phyloP scores from a whole-genome alignment of 2,329 filamentous ascomycete species.

The Fusarium nygamai region DNA sequence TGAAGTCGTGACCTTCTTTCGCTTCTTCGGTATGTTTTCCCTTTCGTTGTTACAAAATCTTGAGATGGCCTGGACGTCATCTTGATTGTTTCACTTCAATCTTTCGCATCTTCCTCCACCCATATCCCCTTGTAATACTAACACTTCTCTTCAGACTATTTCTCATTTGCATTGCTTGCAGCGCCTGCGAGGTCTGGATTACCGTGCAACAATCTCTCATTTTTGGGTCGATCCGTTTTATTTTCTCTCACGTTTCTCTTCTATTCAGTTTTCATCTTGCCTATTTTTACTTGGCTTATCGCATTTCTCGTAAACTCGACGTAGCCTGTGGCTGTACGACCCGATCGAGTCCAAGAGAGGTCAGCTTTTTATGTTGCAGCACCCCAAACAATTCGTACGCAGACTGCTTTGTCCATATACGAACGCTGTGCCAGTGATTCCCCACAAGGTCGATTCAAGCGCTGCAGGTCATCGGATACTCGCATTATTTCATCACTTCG shows the following conservation, averaged over 20 bases:
- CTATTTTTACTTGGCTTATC: conserved; percentile 5
- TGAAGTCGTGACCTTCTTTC: conserved; percentile 16
- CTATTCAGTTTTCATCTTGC: conserved; percentile 12
- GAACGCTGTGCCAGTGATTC: conserved; percentile 27
- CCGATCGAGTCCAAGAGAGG: conserved; percentile 23
- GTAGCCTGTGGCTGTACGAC: conserved; percentile 36
- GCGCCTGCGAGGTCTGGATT: conserved; percentile 38
- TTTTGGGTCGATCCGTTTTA: conserved; percentile 32
- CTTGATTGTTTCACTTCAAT: conserved; percentile 31
- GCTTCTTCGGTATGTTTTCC: conserved; percentile 24
- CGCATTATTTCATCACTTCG: conserved; percentile 19
- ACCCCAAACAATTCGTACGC: conserved; percentile 35
- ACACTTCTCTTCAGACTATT: conserved; percentile 30
- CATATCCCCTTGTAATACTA: conserved; percentile 28
- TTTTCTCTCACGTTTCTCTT: conserved; percentile 35
- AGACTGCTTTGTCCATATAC: conserved; percentile 37
- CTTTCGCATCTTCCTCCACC: conserved; percentile 5
- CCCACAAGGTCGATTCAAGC: conserved; percentile 12
- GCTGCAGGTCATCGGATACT: conserved; percentile 30
- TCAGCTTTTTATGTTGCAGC: conserved; percentile 40
- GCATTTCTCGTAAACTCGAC: conserved; percentile 29
- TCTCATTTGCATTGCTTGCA: conserved; percentile 33
- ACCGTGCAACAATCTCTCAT: conserved; percentile 37
- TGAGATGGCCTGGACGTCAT: conserved; percentile 19
- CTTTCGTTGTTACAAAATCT: conserved; percentile 1